A percentile compares a stretch with the other conserved stretches of the same genome.
Evolutionary conservation across 2,329 filamentous ascomycete genomes (phyloP).

Genomic region (Rhexocercosporidium sp.): DNA sequence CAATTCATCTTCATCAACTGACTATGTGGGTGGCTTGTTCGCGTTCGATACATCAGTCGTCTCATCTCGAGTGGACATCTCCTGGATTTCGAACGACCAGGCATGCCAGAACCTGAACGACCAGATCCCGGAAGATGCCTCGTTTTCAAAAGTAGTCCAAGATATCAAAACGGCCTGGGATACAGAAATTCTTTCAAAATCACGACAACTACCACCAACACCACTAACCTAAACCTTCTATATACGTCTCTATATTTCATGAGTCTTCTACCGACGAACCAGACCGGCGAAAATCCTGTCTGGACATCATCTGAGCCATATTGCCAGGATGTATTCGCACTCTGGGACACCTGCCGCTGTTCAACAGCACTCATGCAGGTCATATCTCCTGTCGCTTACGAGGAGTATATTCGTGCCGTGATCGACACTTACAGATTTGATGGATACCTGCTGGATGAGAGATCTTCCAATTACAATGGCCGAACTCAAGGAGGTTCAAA

Average conservation of each 20-base stretch:
- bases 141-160: slow-evolving; percentile 47
- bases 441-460: slow-evolving; percentile 68
- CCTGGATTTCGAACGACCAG: slow-evolving; percentile 53
- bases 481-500: slow-evolving; percentile 73
- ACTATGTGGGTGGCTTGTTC: slow-evolving; percentile 53
- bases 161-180: slow-evolving; percentile 65
- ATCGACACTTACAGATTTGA: slow-evolving; percentile 47
- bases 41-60: slow-evolving; percentile 49
- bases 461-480: slow-evolving; percentile 72
- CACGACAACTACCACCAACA: slow-evolving; percentile 61
- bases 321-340: slow-evolving; percentile 73
- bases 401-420: slow-evolving; percentile 68
- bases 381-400: slow-evolving; percentile 64
- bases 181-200: slow-evolving; percentile 66
- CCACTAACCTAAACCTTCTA: slow-evolving; percentile 61
- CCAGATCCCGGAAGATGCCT: slow-evolving; percentile 50
- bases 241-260: slow-evolving; percentile 71
- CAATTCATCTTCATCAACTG: slow-evolving; percentile 45
- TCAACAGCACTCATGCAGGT: slow-evolving; percentile 69
- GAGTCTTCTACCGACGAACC: slow-evolving; percentile 71
- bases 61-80: slow-evolving; percentile 56
- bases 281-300: slow-evolving; percentile 71
- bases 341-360: slow-evolving; percentile 69
- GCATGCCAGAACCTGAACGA: slow-evolving; percentile 54
- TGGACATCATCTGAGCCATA: slow-evolving; percentile 70